A percentile compares a stretch with the other conserved stretches of the same genome.
Conservation (phyloP, 352 stramenopile genomes). For the Globisporangium ultimum region DNA sequence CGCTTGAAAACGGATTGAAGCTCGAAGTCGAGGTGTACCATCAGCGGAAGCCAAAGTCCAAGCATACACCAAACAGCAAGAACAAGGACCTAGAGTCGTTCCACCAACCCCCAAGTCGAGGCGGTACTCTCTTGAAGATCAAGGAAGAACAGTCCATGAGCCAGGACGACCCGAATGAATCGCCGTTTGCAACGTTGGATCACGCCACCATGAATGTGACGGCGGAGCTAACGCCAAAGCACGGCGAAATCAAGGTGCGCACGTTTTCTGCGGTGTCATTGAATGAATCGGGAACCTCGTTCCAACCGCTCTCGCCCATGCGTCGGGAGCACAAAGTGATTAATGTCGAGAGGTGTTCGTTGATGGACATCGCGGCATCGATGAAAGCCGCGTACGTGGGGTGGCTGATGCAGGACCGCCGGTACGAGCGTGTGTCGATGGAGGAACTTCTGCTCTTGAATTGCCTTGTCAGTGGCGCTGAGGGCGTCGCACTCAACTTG, state of each 20-base stretch:
- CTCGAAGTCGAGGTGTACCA: constrained; percentile 75
- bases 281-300: background rate
- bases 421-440: constrained; percentile 75
- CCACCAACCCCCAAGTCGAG: too few relatives aligned
- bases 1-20: constrained; percentile 70
- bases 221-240: background rate
- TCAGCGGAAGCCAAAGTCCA: constrained; percentile 21
- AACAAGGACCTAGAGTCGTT: too few relatives aligned
- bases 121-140: too few relatives aligned
- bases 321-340: constrained; percentile 74
- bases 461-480: constrained; percentile 77
- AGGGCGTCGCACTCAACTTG: constrained; percentile 67
- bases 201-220: constrained; percentile 4
- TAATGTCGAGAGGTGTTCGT: constrained; percentile 76
- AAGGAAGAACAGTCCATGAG: too few relatives aligned
- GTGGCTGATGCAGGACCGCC: constrained; percentile 72
- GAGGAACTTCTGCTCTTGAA: constrained; percentile 80
- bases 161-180: too few relatives aligned
- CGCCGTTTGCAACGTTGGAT: background rate
- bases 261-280: background rate
- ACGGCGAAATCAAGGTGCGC: constrained; percentile 1
- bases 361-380: constrained; percentile 56
- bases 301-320: constrained; percentile 48
- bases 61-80: too few relatives aligned
- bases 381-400: constrained; percentile 80